Conservation (phyloP, 306 rosid genomes). For the Quercus alba region DNA sequence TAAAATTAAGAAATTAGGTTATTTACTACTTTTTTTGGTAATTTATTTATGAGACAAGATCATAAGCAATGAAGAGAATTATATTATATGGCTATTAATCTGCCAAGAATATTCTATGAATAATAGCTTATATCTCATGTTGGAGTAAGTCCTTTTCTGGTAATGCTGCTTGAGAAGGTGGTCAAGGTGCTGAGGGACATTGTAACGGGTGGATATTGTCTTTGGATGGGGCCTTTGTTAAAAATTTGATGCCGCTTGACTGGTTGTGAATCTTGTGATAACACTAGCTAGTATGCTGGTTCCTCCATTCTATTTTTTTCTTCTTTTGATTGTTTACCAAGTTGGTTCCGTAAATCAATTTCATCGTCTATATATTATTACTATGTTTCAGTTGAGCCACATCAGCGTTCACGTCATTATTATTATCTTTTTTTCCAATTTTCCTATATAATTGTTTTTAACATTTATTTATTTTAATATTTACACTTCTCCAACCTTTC, state of each 20-base stretch:
- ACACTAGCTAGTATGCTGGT: too few species aligned
- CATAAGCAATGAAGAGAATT: not conserved
- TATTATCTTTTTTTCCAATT: too few species aligned
- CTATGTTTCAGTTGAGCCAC: too few species aligned
- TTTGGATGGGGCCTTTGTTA: not conserved
- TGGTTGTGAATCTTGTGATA: not conserved
- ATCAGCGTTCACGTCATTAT: too few species aligned
- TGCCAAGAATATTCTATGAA: constrained; percentile 1
- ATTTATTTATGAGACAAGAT: not conserved
- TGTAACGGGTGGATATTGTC: not conserved
- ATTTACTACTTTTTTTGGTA: not conserved
- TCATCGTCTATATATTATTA: too few species aligned
- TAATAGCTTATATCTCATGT: constrained; percentile 5
- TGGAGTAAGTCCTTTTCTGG: not conserved
- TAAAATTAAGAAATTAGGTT: constrained; percentile 11
- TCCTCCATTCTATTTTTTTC: too few species aligned
- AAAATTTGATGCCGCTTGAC: not conserved
- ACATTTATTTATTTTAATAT: too few species aligned
- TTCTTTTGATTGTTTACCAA: too few species aligned
- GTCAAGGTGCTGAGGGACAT: not conserved
- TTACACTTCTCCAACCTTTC: too few species aligned
- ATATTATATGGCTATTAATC: not conserved
- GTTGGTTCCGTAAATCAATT: too few species aligned
- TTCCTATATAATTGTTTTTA: too few species aligned
- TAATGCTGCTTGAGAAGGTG: not conserved